These are phyloP conservation scores for Nevesoporus exiguus DNA, from an alignment of 768 basidiomycete species.

Conservation along the genomic window DNA sequence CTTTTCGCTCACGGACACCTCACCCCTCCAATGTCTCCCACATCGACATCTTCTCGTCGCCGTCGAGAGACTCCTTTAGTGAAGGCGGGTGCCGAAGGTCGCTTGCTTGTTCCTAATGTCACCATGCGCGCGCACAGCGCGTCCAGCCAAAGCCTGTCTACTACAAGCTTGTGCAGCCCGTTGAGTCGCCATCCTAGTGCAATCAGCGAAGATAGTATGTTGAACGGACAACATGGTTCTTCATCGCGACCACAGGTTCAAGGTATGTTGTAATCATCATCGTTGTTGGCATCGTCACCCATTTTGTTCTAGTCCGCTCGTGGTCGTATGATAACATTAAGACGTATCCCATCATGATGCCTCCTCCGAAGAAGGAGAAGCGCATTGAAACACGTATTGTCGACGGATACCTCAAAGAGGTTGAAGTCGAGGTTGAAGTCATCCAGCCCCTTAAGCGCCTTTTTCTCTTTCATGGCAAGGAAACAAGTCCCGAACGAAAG, in stretches of 20 bases:
- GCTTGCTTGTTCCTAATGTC: conserved; percentile 53
- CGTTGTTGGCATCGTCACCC: conserved; percentile 5
- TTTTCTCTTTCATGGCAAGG: conserved; percentile 62
- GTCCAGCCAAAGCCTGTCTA: conserved; percentile 33
- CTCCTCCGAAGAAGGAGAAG: conserved; percentile 53
- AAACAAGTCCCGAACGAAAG: conserved; percentile 28
- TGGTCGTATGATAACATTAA: conserved; percentile 76
- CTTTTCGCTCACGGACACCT: conserved; percentile 37
- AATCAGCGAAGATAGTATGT: conserved; percentile 35
- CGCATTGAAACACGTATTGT: conserved; percentile 47
- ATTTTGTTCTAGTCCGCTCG: conserved; percentile 49
- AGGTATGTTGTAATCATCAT: conserved; percentile 38
- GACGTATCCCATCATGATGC: conserved; percentile 56
- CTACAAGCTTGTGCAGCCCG: conserved; percentile 33
- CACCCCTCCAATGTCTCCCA: conserved; percentile 34
- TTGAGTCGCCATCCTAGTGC: conserved; percentile 41
- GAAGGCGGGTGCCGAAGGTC: conserved; percentile 60
- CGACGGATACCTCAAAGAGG: conserved; percentile 48
- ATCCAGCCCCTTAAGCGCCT: conserved; percentile 56
- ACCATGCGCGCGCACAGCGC: conserved; percentile 31
- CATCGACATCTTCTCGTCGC: conserved; percentile 34
- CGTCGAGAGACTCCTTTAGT: conserved; percentile 54
- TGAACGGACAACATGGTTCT: conserved; percentile 23
- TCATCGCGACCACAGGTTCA: conserved; percentile 45
- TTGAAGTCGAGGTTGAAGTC: conserved; percentile 54